A percentile compares a stretch with the other conserved stretches of the same genome.
Evolutionary conservation across 108 stramenopile genomes (phyloP).

Genomic region (Fragilaria crotonensis): DNA sequence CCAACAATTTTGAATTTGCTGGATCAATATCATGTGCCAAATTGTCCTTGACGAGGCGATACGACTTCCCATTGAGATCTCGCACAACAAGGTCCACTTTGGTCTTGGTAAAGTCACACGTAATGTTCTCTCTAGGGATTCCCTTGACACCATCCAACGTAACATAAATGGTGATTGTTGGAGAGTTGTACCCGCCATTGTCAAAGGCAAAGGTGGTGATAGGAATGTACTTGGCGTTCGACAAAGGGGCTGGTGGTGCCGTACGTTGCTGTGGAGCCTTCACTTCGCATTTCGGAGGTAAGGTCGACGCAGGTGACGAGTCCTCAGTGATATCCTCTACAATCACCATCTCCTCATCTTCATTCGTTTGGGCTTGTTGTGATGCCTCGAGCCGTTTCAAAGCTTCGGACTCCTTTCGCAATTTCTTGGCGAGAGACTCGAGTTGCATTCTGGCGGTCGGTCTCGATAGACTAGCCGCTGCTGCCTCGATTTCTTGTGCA

Average conservation of each 20-base stretch:
- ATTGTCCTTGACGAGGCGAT: slow-evolving; percentile 86
- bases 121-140: slow-evolving; percentile 47
- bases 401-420: slow-evolving; percentile 60
- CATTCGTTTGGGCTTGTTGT: slow-evolving; percentile 7
- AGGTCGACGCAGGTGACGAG: slow-evolving; percentile 7
- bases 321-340: neutral
- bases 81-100: slow-evolving; percentile 77
- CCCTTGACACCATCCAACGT: slow-evolving; percentile 48
- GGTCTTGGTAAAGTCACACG: slow-evolving; percentile 46
- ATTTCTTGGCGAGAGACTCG: slow-evolving; percentile 52
- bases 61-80: slow-evolving; percentile 73
- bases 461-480: slow-evolving; percentile 33
- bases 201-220: slow-evolving; percentile 76
- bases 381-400: slow-evolving; percentile 45
- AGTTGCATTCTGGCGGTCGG: slow-evolving; percentile 62
- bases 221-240: slow-evolving; percentile 28
- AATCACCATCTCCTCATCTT: slow-evolving; percentile 3
- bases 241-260: neutral
- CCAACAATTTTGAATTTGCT: slow-evolving; percentile 61
- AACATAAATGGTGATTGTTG: slow-evolving; percentile 69
- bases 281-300: neutral
- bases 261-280: neutral
- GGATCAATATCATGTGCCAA: slow-evolving; percentile 91
- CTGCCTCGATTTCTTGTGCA: slow-evolving; percentile 69
- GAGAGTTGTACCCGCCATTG: slow-evolving; percentile 63